Base-by-base conservation (phyloP, 2,329 filamentous ascomycete genomes). In the Camptophora hylomeconis region DNA sequence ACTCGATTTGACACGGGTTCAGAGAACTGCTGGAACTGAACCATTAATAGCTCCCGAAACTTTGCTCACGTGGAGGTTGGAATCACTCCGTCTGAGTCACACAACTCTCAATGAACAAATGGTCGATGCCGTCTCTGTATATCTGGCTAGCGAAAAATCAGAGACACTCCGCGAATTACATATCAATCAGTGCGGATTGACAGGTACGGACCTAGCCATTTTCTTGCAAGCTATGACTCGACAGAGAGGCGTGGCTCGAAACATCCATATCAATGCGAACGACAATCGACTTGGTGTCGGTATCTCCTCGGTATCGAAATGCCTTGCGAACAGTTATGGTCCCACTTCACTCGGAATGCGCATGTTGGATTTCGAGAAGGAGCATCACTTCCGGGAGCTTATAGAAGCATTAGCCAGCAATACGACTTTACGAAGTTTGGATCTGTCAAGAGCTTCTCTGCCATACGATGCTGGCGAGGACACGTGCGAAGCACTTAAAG, bases 361-460 rank as follows among this genome's bases (percentile, higher is more conserved):
- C 19, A 70, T 77, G 53, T 67, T 80, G 19, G 76, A 80, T 45
- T 81, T 76, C 45, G 67, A 72, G 32, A 67, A 71, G 35, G 72
- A 78, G 44, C 57, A 65, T 7, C 63, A 72, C 33, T 80, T 80
- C 39, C 64, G 70, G 19, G 63, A 71, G 32, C 55, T 81, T 26
- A 59, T 80, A 5, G 54, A 68, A 34, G 74, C 76, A 1, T 45
- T 81, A 26, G 65, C 66, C 4, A 57, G 57, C 22, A 81, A 81
- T 45, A 71, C 57, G 11, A 72, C 71, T 0, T 66, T 80, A 26
- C 63, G 61, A 26, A 72, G 67, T 41, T 53, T 81, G 10, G 75
- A 81, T 47, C 72, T 81, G 15, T 80, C 76, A 2, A 74, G 77
- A 39, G 72, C 72, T 2, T 79, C 75, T 0, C 56, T 81, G 13